Conservation (phyloP, 2,329 filamentous ascomycete species). For the Claviceps sp. region DNA sequence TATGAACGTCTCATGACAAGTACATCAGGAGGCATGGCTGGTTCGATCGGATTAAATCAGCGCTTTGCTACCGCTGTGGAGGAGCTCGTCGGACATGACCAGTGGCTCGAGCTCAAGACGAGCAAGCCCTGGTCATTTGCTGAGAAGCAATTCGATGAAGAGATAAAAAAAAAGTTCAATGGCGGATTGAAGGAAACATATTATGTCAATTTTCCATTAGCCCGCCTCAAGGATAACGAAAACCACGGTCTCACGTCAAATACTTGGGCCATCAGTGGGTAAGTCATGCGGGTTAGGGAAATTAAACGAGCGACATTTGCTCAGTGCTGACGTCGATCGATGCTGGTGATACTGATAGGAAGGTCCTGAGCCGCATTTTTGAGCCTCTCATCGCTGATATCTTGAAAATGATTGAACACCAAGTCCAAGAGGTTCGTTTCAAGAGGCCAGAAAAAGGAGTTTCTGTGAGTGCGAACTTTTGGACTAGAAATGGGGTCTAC, state of each 20-base stretch:
- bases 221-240: conserved; percentile 8
- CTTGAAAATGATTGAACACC: conserved; percentile 7
- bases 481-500: rapidly evolving
- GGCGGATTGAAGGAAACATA: conserved; percentile 7
- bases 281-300: not conserved
- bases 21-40: conserved; percentile 11
- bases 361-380: conserved; percentile 6
- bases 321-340: not conserved
- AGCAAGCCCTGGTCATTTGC: conserved; percentile 7
- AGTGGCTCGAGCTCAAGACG: conserved; percentile 5
- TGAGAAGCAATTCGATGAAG: conserved; percentile 8
- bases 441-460: not conserved
- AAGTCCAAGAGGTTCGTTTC: conserved; percentile 6
- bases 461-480: not conserved
- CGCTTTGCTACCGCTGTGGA: conserved; percentile 9
- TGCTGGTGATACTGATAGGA: not conserved
- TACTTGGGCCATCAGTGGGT: conserved; percentile 12
- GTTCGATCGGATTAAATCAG: conserved; percentile 12
- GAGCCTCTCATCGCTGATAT: conserved; percentile 11
- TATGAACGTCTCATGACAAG: not conserved
- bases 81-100: conserved; percentile 7
- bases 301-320: not conserved
- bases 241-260: conserved; percentile 3
- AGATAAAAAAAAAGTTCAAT: conserved; percentile 10
- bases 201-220: conserved; percentile 11